These are phyloP conservation scores for Aristolochia fimbriata DNA, from an alignment of 164 flowering plant genomes.

Conservation along the genomic window DNA sequence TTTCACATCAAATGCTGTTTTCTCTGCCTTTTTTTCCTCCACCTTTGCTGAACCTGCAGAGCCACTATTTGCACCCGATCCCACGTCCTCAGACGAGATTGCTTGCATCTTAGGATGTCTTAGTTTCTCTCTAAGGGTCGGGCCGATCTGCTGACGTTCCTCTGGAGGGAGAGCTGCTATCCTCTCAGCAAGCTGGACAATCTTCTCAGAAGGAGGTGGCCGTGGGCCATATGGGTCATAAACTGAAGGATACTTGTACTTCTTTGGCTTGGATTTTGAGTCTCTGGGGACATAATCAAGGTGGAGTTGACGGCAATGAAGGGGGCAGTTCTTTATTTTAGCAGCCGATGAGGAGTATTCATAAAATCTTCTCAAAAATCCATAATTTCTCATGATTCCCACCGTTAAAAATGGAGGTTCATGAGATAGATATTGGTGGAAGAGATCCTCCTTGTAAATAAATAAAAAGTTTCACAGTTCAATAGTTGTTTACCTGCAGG, in stretches of 20 bases:
- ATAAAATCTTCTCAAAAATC: constrained; percentile 21
- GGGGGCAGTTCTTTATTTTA: constrained; percentile 20
- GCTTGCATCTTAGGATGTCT: constrained; percentile 52
- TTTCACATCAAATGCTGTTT: constrained; percentile 78
- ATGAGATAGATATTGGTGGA: too few species aligned
- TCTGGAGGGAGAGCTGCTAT: constrained; percentile 60
- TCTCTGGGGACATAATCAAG: constrained; percentile 58
- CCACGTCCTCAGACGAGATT: constrained; percentile 51
- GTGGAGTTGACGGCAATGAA: constrained; percentile 37
- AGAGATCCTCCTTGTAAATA: too few species aligned
- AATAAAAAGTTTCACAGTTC: too few species aligned
- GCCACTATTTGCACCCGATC: constrained; percentile 32
- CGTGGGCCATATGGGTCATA: constrained; percentile 85
- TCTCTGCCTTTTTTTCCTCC: constrained; percentile 62
- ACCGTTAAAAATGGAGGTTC: too few species aligned
- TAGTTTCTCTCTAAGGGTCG: constrained; percentile 35
- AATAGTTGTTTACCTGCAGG: too few species aligned
- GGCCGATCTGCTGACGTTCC: constrained; percentile 59
- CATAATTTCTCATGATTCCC: constrained; percentile 29
- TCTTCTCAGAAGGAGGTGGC: constrained; percentile 68
- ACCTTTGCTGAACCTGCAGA: constrained; percentile 12
- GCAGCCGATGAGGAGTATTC: constrained; percentile 13
- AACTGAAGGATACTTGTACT: constrained; percentile 56
- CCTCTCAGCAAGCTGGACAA: constrained; percentile 59
- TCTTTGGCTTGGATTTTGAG: constrained; percentile 54